Evolutionary conservation across 257 asterid species (phyloP).

Genomic region (Solanum rostratum): DNA sequence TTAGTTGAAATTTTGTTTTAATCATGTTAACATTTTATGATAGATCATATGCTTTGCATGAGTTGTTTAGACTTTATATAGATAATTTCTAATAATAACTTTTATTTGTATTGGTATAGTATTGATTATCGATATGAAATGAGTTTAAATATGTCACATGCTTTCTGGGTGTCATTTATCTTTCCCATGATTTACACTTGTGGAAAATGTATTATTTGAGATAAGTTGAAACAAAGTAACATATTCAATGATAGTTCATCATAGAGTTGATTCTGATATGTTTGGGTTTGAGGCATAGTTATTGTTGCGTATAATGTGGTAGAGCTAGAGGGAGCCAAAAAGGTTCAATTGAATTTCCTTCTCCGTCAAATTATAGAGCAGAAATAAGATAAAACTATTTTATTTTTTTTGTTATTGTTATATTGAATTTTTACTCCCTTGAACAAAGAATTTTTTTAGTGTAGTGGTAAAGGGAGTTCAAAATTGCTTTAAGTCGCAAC

Average conservation of each 20-base stretch:
- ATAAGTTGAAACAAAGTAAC: not conserved
- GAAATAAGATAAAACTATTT: not conserved
- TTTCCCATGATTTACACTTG: too few relatives aligned
- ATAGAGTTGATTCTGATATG: not conserved
- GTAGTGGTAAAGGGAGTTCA: not conserved
- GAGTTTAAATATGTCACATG: not conserved
- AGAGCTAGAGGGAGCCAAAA: not conserved
- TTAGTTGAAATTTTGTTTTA: not conserved
- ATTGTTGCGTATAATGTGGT: not conserved
- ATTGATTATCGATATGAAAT: too few relatives aligned
- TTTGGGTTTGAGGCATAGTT: not conserved
- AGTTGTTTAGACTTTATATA: not conserved
- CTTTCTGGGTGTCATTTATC: not conserved
- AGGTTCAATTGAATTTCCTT: not conserved
- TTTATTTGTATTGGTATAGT: too few relatives aligned
- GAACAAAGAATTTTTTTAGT: not conserved
- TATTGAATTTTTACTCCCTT: not conserved
- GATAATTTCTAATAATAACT: too few relatives aligned
- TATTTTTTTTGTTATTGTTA: not conserved
- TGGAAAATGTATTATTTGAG: not conserved
- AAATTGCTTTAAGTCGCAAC: not conserved
- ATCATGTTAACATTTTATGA: not conserved
- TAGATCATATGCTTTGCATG: not conserved
- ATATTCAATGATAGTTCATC: not conserved
- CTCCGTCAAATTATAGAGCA: rapidly evolving